phyloP scores from a whole-genome alignment of 176 grass and related monocot species.

The Olyra latifolia region DNA sequence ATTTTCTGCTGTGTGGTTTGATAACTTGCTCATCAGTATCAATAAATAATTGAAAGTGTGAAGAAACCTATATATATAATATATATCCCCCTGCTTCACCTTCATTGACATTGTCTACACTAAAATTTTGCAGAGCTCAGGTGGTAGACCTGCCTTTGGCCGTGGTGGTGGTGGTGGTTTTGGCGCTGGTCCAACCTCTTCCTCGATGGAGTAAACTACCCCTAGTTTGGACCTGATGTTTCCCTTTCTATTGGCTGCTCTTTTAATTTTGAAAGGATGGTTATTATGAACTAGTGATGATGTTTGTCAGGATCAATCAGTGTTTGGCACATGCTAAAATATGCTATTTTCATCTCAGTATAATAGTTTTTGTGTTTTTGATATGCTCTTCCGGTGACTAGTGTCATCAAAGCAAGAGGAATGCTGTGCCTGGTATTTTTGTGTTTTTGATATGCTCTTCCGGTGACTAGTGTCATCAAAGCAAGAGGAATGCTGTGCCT shows the following conservation, averaged over 20 bases:
- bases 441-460: background rate
- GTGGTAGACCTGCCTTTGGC: conserved; percentile 78
- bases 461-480: background rate
- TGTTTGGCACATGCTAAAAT: conserved; percentile 40
- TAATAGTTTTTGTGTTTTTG: conserved; percentile 19
- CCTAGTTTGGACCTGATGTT: conserved; percentile 44
- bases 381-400: background rate
- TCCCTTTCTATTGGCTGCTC: background rate
- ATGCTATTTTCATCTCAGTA: conserved; percentile 28
- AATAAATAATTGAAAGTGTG: background rate
- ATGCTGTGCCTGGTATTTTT: too few species aligned
- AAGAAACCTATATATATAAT: background rate
- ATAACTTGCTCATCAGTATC: background rate
- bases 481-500: background rate
- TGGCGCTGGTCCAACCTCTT: conserved; percentile 58
- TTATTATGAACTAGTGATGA: conserved; percentile 48
- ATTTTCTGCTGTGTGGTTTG: background rate
- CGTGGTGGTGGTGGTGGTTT: conserved; percentile 68
- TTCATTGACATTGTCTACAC: background rate
- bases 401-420: background rate
- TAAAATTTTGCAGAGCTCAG: conserved; percentile 51
- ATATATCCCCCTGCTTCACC: background rate
- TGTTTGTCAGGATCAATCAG: conserved; percentile 36
- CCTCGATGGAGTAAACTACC: conserved; percentile 70
- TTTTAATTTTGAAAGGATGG: conserved; percentile 48